phyloP scores from a whole-genome alignment of 805 yeast species.

The Dipodascus albidus region DNA sequence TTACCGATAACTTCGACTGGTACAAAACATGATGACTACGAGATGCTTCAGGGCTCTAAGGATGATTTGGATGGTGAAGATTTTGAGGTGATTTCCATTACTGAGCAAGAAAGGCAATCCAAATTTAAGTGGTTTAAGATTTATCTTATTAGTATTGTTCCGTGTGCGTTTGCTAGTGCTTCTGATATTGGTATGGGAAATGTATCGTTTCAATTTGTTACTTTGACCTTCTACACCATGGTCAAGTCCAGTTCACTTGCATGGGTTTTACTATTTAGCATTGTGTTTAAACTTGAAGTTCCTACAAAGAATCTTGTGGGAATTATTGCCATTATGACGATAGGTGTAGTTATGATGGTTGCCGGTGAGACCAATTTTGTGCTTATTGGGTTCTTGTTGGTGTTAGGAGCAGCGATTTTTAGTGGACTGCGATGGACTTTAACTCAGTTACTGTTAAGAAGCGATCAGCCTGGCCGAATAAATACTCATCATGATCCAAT shows the following conservation, averaged over 20 bases:
- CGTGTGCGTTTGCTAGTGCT: constrained; percentile 80
- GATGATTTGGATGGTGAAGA: background rate
- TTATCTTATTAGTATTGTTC: constrained; percentile 46
- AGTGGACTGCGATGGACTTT: constrained; percentile 94
- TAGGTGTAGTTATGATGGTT: constrained; percentile 85
- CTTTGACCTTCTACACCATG: constrained; percentile 84
- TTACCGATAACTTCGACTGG: background rate
- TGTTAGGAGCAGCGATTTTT: constrained; percentile 64
- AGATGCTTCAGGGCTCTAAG: background rate
- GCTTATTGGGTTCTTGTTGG: constrained; percentile 57
- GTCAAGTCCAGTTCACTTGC: constrained; percentile 80
- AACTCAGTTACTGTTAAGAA: constrained; percentile 69
- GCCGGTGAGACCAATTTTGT: constrained; percentile 28
- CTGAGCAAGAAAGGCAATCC: background rate
- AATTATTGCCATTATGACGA: constrained; percentile 69
- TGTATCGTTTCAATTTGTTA: constrained; percentile 64
- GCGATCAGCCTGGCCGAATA: constrained; percentile 9
- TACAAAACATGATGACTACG: background rate
- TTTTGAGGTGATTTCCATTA: constrained; percentile 2
- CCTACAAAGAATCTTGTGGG: constrained; percentile 55
- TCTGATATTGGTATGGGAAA: constrained; percentile 94
- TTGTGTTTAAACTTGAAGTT: constrained; percentile 65
- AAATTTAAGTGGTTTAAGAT: constrained; percentile 21
- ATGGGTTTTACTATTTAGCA: constrained; percentile 82
- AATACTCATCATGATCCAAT: constrained; percentile 44